Evolutionary conservation across 2,329 filamentous ascomycete species (phyloP).

Genomic region (Metarhizium album): DNA sequence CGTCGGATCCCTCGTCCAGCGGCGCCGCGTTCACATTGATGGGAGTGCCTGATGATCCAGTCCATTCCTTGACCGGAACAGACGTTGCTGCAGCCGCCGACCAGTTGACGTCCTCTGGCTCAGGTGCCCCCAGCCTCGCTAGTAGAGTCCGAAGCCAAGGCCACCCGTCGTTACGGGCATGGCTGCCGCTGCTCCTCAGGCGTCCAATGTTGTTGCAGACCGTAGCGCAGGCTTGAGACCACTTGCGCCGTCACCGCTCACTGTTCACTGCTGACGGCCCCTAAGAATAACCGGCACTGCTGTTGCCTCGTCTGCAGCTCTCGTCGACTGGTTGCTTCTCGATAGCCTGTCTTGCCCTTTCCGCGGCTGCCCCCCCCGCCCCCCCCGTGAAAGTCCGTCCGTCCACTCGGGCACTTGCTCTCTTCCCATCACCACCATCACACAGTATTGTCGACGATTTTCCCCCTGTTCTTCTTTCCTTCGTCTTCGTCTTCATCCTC

Average conservation of each 20-base stretch:
- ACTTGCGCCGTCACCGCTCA: neutral
- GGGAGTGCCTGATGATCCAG: neutral
- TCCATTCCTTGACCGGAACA: neutral
- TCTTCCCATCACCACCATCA: slow-evolving; percentile 9
- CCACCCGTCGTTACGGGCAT: slow-evolving; percentile 9
- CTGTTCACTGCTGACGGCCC: neutral
- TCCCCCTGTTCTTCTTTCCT: slow-evolving; percentile 14
- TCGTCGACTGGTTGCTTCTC: neutral
- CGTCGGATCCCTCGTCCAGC: too few species aligned
- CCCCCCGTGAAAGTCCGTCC: slow-evolving; percentile 5
- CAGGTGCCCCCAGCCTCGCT: slow-evolving; percentile 4
- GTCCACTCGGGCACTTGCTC: slow-evolving; percentile 1
- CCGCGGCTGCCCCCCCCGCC: neutral
- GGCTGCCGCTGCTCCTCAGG: neutral
- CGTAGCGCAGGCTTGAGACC: neutral
- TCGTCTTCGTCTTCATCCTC: slow-evolving; percentile 17
- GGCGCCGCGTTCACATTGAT: too few species aligned
- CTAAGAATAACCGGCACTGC: neutral
- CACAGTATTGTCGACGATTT: slow-evolving; percentile 9
- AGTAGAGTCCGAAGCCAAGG: slow-evolving; percentile 3
- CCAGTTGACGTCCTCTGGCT: slow-evolving; percentile 3
- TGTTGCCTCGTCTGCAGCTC: neutral
- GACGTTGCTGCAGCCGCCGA: neutral
- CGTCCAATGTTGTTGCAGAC: too few species aligned
- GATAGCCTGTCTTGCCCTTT: neutral